Evolutionary conservation across 2,329 filamentous ascomycete species (phyloP), one percentile per base, ranked within the genome.

Genomic region (Ceratocystis diversiconidia): DNA sequence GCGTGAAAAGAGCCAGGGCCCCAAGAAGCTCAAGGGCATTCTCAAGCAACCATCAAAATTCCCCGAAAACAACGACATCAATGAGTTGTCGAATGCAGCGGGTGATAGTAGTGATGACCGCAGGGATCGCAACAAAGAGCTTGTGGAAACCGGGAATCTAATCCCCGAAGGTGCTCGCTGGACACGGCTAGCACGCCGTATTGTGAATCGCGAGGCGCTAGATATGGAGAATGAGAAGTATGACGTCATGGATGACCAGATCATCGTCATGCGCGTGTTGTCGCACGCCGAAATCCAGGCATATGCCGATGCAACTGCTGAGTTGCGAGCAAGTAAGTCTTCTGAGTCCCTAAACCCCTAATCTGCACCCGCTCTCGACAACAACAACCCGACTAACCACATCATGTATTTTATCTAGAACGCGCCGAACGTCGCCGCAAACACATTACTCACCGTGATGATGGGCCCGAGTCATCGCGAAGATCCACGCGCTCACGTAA

Each of bases 81-180:
- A 36, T n/a, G 61, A 22, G 8, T 30, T 43, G n/a, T 32, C 85
- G 0, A 87, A 91, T 69, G 87, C 90, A 0, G 81, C 95, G 44
- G 84, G 92, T 22, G 92, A 96, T 74, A 92, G 92, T 17, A 92
- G 96, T 5, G 91, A 92, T 1, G 92, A 92, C n/a, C 83, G 95
- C 72, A 96, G 95, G 76, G 90, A 95, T 72, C 86, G 89, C 61
- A 36, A 12, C 32, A 85, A 87, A 74, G 85, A 85, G 72, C 66
- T 79, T 59, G 3, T 30, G 2, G 52, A 30, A 32, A 17, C 3
- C 22, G 22, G 22, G 15, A 84, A 82, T 71, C 87, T 89, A 48
- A 89, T 90, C 41, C 88, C 88, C 0, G 76, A 85, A 0, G 89
- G 88, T 66, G 92, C 92, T 43, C 84, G 90, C 65, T 96, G 92